Evolutionary conservation across 1,139 yeast genomes (phyloP), one percentile per base, ranked within the genome.

Genomic region (Magnusiomyces magnusii): DNA sequence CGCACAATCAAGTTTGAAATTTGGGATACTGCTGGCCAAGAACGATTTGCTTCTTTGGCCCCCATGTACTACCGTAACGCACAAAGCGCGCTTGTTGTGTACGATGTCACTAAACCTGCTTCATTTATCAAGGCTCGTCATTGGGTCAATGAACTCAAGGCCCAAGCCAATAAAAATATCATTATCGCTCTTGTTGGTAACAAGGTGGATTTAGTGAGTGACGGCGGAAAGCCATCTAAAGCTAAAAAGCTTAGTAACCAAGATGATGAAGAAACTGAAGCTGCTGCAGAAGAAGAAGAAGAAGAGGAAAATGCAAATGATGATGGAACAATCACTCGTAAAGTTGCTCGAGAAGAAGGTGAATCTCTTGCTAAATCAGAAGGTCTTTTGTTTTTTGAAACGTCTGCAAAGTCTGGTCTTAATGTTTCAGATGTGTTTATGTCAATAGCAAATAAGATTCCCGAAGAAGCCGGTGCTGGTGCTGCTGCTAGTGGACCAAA

Each of bases 1-100:
- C 83, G 88, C 66, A 88, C 95, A 19, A 91, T 93, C 70, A 93
- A 93, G 72, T 93, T 91, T 74, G 99, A 93, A 73, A 93, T 93
- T 64, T 93, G 98, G 98, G 99, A 93, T 71, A 93, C 99, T 17
- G 99, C 99, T 0, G 99, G 99, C 21, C 99, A 93, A 75, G 99
- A 93, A 73, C 78, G 99, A 63, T 93, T 93, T 77, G 97, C 98
- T 2, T 87, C 95, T 44, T 79, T 93, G 70, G 98, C 98, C 1
- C 99, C 98, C 28, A 88, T 93, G 96, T 93, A 93, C 75, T 93
- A 93, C 77, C 83, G 99, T 71, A 93, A 93, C 69, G 98, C 99
- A n/a, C 98, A 93, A 73, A 96, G 97, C 44, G 99, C 99, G 0
- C 77, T 93, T 64, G 97, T 93, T 13, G 98, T 93, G 10, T 93